Conservation (phyloP, 257 asterid genomes). For the Lycium barbarum region DNA sequence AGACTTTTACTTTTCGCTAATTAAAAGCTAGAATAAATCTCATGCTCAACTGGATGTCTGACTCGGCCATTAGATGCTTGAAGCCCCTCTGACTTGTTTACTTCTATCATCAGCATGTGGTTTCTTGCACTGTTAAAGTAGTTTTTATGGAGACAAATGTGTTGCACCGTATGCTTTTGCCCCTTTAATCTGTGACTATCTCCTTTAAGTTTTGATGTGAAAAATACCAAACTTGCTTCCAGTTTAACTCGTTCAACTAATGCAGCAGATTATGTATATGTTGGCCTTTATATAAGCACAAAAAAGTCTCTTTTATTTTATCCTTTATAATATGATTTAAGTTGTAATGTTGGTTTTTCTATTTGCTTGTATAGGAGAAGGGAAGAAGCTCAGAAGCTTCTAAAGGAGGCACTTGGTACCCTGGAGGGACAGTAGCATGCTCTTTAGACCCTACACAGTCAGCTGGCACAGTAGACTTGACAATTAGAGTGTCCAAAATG, state of each 20-base stretch:
- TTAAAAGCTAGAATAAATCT: neutral
- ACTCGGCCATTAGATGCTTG: neutral
- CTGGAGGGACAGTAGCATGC: conserved; percentile 60
- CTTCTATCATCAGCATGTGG: neutral
- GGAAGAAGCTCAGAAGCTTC: conserved; percentile 79
- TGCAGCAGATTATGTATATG: neutral
- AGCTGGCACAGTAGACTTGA: neutral
- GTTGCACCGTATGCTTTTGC: neutral
- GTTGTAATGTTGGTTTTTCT: neutral
- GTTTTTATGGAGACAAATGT: neutral
- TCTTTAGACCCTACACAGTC: neutral
- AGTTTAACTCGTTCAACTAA: neutral
- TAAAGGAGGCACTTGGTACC: conserved; percentile 72
- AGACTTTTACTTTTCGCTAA: too few relatives aligned
- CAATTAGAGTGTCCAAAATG: neutral
- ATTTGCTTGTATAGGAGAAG: conserved; percentile 68
- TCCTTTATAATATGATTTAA: neutral
- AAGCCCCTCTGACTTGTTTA: neutral
- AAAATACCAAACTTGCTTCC: neutral
- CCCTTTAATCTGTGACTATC: neutral
- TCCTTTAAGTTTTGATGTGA: neutral
- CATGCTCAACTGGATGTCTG: neutral
- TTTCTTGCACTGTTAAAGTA: neutral
- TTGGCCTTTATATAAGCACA: neutral
- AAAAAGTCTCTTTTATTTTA: neutral